These are phyloP conservation scores for Desmodesmus armatus DNA, from an alignment of 139 green algal genomes.

Conservation along the genomic window DNA sequence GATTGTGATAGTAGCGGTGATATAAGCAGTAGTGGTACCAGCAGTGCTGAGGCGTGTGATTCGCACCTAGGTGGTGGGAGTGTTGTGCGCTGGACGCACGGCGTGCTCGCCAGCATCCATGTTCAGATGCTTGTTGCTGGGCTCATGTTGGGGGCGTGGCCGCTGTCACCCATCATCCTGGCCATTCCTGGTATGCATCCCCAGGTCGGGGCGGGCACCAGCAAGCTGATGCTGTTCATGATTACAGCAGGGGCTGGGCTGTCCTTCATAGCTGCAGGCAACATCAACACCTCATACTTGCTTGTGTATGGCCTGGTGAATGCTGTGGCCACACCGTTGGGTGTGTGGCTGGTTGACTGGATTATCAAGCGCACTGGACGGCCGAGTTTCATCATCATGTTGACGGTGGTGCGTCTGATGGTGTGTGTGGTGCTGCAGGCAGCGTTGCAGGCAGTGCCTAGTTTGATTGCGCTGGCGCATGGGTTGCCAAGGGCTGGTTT, in stretches of 20 bases:
- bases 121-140: too few relatives aligned
- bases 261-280: constrained; percentile 19
- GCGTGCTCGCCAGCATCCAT: too few relatives aligned
- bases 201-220: constrained; percentile 20
- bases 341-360: constrained; percentile 14
- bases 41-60: too few relatives aligned
- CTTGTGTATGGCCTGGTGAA: constrained; percentile 12
- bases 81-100: too few relatives aligned
- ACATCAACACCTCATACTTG: constrained; percentile 11
- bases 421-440: constrained; percentile 16
- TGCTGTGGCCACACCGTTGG: constrained; percentile 1
- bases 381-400: not conserved
- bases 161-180: constrained; percentile 11
- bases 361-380: not conserved
- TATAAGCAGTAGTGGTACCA: too few relatives aligned
- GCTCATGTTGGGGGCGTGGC: not conserved
- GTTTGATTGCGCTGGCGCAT: constrained; percentile 11
- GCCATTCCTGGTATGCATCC: constrained; percentile 9
- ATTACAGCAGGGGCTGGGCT: not conserved
- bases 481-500: too few relatives aligned
- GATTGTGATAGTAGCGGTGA: too few relatives aligned
- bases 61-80: too few relatives aligned
- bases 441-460: not conserved
- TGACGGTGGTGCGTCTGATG: not conserved
- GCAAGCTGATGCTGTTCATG: constrained; percentile 18